Conservation (phyloP, 2,329 filamentous ascomycete species). For the Pestalotiopsis sp. region DNA sequence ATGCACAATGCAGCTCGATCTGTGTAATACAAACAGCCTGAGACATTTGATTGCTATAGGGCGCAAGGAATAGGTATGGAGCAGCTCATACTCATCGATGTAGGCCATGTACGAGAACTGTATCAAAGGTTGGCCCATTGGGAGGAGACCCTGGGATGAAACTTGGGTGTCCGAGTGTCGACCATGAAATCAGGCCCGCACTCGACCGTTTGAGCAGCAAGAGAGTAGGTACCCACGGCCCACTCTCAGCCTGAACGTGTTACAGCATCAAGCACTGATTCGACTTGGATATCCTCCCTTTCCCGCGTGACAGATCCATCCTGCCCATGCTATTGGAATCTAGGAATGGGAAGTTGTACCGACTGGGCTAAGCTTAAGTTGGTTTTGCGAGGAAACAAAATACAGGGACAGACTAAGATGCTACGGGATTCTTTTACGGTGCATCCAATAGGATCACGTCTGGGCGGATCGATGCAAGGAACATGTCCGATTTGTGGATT, state of each 20-base stretch:
- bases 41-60: background rate
- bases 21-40: background rate
- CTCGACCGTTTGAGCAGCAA: background rate
- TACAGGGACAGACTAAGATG: background rate
- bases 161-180: background rate
- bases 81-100: background rate
- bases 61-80: background rate
- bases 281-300: background rate
- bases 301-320: background rate
- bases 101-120: background rate
- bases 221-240: background rate
- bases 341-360: background rate
- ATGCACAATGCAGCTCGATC: background rate
- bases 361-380: background rate
- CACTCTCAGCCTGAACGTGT: background rate
- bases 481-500: background rate
- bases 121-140: background rate
- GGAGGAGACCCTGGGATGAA: background rate
- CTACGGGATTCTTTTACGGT: background rate
- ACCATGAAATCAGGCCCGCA: background rate
- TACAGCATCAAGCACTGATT: background rate
- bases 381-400: background rate
- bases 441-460: background rate
- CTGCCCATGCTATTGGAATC: background rate
- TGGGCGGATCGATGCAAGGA: background rate